phyloP scores from a whole-genome alignment of 2,329 filamentous ascomycete genomes.

The Alternaria alternata region DNA sequence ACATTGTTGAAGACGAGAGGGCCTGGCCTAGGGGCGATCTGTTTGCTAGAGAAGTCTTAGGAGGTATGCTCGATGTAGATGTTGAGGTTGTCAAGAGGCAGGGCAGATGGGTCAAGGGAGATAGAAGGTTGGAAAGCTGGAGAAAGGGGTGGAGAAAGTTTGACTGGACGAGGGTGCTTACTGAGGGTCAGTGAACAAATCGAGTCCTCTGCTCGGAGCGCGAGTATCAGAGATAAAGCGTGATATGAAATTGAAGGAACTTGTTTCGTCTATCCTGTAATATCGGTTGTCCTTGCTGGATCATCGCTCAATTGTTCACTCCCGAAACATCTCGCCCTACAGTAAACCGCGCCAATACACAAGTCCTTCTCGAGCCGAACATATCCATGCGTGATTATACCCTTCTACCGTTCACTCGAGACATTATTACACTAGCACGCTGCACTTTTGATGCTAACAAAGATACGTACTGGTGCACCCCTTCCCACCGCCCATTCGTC shows the following conservation, averaged over 20 bases:
- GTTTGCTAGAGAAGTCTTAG: conserved; percentile 90
- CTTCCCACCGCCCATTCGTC: conserved; percentile 2
- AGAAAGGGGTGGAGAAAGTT: conserved; percentile 89
- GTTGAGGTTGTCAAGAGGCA: conserved; percentile 88
- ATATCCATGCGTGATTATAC: conserved; percentile 7
- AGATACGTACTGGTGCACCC: not conserved
- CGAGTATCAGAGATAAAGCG: not conserved
- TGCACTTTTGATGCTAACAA: conserved; percentile 12
- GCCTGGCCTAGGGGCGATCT: conserved; percentile 91
- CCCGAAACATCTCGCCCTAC: conserved; percentile 4
- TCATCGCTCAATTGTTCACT: conserved; percentile 5
- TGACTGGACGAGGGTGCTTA: conserved; percentile 79
- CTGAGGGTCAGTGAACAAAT: conserved; percentile 51
- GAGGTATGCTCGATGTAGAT: conserved; percentile 87
- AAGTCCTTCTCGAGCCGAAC: conserved; percentile 2
- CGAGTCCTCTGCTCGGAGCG: not conserved
- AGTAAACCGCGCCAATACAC: not conserved
- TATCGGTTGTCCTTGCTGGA: conserved; percentile 6
- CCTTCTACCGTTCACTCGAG: not conserved
- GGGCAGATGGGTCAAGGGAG: conserved; percentile 79
- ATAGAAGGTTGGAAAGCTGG: conserved; percentile 76
- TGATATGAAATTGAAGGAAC: not conserved
- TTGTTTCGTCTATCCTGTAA: conserved; percentile 21
- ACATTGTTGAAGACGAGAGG: conserved; percentile 86
- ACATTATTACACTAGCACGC: conserved; percentile 5